Evolutionary conservation across 2,329 filamentous ascomycete species (phyloP), one percentile per base, ranked within the genome.

Genomic region (Macroventuria anomochaeta): DNA sequence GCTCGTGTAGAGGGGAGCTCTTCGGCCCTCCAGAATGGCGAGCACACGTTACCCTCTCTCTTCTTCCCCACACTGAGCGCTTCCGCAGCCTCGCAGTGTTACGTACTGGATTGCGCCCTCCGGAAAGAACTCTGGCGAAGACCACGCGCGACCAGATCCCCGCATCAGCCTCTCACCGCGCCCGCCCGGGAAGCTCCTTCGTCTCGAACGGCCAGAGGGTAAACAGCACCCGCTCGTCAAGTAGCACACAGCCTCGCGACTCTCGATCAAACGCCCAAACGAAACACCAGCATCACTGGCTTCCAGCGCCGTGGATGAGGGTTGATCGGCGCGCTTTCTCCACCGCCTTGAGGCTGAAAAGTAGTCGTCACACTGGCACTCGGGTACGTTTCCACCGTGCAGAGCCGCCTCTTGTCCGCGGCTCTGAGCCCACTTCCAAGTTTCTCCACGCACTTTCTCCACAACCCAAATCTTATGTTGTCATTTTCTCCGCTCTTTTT

Each of bases 281-380:
- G 31, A 39, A 44, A 34, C 18, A n/a, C 41, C 36, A 53, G 23
- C 37, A 28, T 39, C 13, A 7, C 46, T 37, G 36, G 17, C 39
- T 20, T 21, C 44, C 33, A 28, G 39, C 44, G 38, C 46, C 41
- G 51, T 46, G 42, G 41, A 59, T 62, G 56, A 47, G 42, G 33
- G 48, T 28, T 59, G 65, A 72, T 72, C 68, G 71, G 68, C 71
- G 63, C 53, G 53, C 63, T 51, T 61, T 64, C 62, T 66, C 68
- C 71, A 71, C 70, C 64, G 60, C 60, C 64, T 69, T 72, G 70
- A 72, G 69, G 69, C 69, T 71, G 63, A 72, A 72, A 67, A 59
- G 55, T 58, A 64, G 59, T 63, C 61, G 67, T 72, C 62, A 69
- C 70, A 73, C 71, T 65, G 61, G 59, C 61, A 61, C 59, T 49